A percentile compares a stretch with the other conserved stretches of the same genome.
Conservation (phyloP, 2,329 filamentous ascomycete genomes). For the Metarhizium robertsii region DNA sequence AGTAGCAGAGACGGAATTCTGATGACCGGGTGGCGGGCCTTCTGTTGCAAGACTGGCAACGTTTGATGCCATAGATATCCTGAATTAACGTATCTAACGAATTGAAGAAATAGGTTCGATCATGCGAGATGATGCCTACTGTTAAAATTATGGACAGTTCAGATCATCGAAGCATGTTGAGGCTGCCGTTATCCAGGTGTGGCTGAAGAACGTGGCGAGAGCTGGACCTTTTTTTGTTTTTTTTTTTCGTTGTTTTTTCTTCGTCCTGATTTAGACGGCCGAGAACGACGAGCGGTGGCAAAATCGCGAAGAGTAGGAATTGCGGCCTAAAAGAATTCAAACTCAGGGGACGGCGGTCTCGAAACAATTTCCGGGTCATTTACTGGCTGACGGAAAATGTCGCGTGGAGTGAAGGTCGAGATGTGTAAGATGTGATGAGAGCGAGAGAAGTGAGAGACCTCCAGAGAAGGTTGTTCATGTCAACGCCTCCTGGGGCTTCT, state of each 20-base stretch:
- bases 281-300: not conserved
- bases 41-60: constrained; percentile 43
- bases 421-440: not conserved
- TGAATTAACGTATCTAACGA: not conserved
- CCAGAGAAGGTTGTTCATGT: not conserved
- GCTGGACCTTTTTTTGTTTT: constrained; percentile 16
- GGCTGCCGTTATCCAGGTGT: constrained; percentile 26
- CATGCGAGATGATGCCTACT: not conserved
- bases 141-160: constrained; percentile 5
- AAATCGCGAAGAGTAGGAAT: not conserved
- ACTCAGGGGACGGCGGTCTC: not conserved
- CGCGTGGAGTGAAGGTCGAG: not conserved
- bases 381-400: not conserved
- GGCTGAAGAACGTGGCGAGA: constrained; percentile 36
- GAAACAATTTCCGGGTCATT: not conserved
- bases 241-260: constrained; percentile 13
- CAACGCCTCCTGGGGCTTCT: not conserved
- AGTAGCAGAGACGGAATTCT: constrained; percentile 24
- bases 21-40: constrained; percentile 30
- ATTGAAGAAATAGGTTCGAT: constrained; percentile 3
- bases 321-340: not conserved
- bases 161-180: constrained; percentile 26
- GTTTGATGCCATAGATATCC: constrained; percentile 41
- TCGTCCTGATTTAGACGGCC: constrained; percentile 5
- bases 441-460: not conserved